A percentile compares a stretch with the other conserved stretches of the same genome.
Conservation (phyloP, 495 filamentous ascomycete genomes). For the Aspergillus avenaceus region DNA sequence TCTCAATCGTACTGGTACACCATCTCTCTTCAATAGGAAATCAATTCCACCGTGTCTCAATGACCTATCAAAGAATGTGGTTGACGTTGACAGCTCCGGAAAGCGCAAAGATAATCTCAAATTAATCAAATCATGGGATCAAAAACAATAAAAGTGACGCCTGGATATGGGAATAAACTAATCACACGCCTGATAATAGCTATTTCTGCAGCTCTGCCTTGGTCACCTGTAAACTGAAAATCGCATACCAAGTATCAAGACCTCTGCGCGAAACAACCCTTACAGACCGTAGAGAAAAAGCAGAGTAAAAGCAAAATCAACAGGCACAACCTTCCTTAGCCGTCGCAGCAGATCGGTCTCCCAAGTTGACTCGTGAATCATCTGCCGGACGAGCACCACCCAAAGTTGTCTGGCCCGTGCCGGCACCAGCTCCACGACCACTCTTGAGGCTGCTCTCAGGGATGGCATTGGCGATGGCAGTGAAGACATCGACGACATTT, state of each 20-base stretch:
- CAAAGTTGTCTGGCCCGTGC: conserved; percentile 47
- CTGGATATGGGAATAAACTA: not conserved
- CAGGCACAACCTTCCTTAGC: conserved; percentile 94
- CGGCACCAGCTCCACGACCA: conserved; percentile 60
- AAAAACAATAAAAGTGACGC: too few species aligned
- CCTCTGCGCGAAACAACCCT: conserved; percentile 3
- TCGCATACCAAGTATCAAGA: not conserved
- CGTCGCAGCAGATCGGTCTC: conserved; percentile 41
- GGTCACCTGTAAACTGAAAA: too few species aligned
- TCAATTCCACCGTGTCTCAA: too few species aligned
- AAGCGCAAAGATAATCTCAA: too few species aligned
- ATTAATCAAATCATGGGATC: too few species aligned
- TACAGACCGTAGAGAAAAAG: conserved; percentile 11
- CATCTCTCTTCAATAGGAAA: too few species aligned
- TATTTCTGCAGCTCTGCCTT: not conserved
- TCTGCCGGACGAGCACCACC: conserved; percentile 36
- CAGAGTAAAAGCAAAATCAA: conserved; percentile 35
- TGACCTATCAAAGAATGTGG: too few species aligned
- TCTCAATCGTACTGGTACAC: too few species aligned
- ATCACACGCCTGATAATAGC: not conserved
- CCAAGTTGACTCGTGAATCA: conserved; percentile 43
- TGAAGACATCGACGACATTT: conserved; percentile 94
- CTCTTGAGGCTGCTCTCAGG: conserved; percentile 94
- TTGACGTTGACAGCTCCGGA: too few species aligned
- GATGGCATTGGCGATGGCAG: conserved; percentile 96